These are phyloP conservation scores for Brassica rapa DNA, from an alignment of 345 rosid species.

Conservation along the genomic window DNA sequence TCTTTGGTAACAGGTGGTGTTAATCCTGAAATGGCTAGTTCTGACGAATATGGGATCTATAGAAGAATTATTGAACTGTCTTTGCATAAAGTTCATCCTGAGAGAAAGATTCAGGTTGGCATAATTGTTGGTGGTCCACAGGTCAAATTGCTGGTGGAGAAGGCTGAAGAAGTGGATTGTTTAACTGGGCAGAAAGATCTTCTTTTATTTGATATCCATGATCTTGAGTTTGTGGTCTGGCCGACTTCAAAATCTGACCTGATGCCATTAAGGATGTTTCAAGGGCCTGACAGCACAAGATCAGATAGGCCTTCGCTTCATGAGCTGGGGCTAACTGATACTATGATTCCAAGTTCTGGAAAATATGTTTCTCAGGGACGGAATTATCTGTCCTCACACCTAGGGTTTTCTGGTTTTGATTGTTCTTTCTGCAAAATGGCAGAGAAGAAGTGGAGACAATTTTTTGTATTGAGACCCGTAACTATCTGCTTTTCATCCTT, in stretches of 20 bases:
- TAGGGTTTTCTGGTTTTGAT: slow-evolving; percentile 63
- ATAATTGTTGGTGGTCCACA: slow-evolving; percentile 70
- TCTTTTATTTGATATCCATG: slow-evolving; percentile 63
- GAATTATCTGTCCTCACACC: slow-evolving; percentile 52
- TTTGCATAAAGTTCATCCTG: slow-evolving; percentile 59
- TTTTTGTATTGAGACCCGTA: slow-evolving; percentile 63
- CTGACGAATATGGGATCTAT: slow-evolving; percentile 43
- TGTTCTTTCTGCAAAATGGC: slow-evolving; percentile 53
- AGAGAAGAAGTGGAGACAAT: slow-evolving; percentile 48
- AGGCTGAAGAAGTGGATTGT: slow-evolving; percentile 37
- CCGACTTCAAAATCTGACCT: slow-evolving; percentile 55
- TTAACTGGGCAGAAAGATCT: slow-evolving; percentile 45
- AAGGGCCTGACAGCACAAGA: slow-evolving; percentile 47
- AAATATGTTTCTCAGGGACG: slow-evolving; percentile 59
- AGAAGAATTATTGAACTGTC: slow-evolving; percentile 46
- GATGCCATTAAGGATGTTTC: slow-evolving; percentile 39
- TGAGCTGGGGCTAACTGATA: slow-evolving; percentile 53
- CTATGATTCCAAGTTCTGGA: slow-evolving; percentile 49
- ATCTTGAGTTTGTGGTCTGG: slow-evolving; percentile 64
- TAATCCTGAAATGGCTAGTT: slow-evolving; percentile 46
- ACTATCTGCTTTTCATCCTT: slow-evolving; percentile 55
- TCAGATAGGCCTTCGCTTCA: slow-evolving; percentile 48
- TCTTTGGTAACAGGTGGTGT: slow-evolving; percentile 35
- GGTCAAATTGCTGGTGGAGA: slow-evolving; percentile 51
- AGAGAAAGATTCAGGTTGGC: slow-evolving; percentile 69